Evolutionary conservation across 768 basidiomycete genomes (phyloP).

Genomic region (Gymnopilus dilepis): DNA sequence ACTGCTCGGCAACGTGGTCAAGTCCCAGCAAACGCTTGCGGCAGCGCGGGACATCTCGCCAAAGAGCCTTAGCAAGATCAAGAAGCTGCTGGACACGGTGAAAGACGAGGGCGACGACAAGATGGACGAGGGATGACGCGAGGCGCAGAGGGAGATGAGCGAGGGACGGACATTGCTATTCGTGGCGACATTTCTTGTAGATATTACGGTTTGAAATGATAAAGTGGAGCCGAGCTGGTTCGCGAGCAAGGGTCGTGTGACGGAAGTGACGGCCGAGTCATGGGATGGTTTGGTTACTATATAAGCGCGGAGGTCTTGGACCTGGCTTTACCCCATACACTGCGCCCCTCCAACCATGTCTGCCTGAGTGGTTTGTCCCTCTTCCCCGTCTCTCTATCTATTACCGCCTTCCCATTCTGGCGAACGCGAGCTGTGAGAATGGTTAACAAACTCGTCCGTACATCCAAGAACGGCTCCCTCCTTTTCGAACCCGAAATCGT

Average conservation of each 20-base stretch:
- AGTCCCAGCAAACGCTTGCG: constrained; percentile 86
- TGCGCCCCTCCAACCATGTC: constrained; percentile 46
- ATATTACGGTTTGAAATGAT: constrained; percentile 24
- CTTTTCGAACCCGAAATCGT: constrained; percentile 89
- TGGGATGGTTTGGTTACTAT: constrained; percentile 24
- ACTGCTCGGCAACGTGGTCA: constrained; percentile 74
- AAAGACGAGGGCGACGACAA: constrained; percentile 68
- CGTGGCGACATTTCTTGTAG: constrained; percentile 40
- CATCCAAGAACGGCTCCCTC: constrained; percentile 84
- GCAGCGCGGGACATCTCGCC: constrained; percentile 94
- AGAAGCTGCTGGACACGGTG: constrained; percentile 74
- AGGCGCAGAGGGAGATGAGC: neutral
- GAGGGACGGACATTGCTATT: constrained; percentile 30
- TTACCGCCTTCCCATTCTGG: constrained; percentile 42
- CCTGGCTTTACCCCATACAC: constrained; percentile 26
- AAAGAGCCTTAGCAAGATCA: constrained; percentile 84
- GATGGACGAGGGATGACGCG: constrained; percentile 77
- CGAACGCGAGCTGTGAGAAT: constrained; percentile 53
- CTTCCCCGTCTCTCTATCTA: constrained; percentile 27
- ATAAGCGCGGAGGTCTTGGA: constrained; percentile 29
- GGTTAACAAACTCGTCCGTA: constrained; percentile 84
- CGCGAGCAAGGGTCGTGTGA: constrained; percentile 17
- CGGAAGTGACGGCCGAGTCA: constrained; percentile 24
- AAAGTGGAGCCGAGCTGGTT: constrained; percentile 15
- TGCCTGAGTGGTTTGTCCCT: constrained; percentile 35